Conservation (phyloP, 352 stramenopile genomes). For the Globisporangium nodosum region DNA sequence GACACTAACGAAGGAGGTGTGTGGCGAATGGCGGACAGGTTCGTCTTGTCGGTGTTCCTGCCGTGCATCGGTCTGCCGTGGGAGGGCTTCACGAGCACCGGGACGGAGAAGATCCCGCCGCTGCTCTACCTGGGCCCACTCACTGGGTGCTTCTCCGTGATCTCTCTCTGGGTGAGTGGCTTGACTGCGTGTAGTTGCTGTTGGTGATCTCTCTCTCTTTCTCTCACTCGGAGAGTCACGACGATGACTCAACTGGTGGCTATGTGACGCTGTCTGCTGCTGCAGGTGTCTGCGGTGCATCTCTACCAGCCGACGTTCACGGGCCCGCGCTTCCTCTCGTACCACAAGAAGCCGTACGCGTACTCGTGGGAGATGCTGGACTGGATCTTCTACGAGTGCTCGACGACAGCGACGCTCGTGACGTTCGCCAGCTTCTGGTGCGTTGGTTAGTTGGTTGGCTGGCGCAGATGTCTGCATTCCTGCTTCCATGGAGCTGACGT, state of each 20-base stretch:
- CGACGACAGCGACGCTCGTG: constrained; percentile 34
- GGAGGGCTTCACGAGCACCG: constrained; percentile 36
- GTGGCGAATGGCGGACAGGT: constrained; percentile 16
- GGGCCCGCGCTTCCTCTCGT: constrained; percentile 46
- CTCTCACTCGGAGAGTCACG: not conserved
- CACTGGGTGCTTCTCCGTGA: constrained; percentile 41
- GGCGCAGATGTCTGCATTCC: too few species aligned
- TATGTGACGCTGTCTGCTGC: not conserved
- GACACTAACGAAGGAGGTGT: not conserved
- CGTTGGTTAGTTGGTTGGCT: not conserved
- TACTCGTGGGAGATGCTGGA: constrained; percentile 64
- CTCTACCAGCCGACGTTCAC: constrained; percentile 53
- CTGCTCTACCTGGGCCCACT: constrained; percentile 37
- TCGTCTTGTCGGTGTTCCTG: constrained; percentile 48
- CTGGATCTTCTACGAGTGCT: constrained; percentile 62
- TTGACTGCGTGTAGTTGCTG: not conserved
- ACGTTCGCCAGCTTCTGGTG: constrained; percentile 55
- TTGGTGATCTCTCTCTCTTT: too few species aligned
- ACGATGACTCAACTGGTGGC: not conserved
- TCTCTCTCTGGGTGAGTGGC: constrained; percentile 43
- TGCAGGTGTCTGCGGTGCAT: constrained; percentile 44
- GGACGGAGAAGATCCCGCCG: constrained; percentile 44
- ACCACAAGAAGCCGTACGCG: constrained; percentile 39
- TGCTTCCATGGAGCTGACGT: too few species aligned
- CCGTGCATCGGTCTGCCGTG: constrained; percentile 41